Evolutionary conservation across 1,284 basidiomycete species (phyloP).

Genomic region (Cutaneotrichosporon dermatis): DNA sequence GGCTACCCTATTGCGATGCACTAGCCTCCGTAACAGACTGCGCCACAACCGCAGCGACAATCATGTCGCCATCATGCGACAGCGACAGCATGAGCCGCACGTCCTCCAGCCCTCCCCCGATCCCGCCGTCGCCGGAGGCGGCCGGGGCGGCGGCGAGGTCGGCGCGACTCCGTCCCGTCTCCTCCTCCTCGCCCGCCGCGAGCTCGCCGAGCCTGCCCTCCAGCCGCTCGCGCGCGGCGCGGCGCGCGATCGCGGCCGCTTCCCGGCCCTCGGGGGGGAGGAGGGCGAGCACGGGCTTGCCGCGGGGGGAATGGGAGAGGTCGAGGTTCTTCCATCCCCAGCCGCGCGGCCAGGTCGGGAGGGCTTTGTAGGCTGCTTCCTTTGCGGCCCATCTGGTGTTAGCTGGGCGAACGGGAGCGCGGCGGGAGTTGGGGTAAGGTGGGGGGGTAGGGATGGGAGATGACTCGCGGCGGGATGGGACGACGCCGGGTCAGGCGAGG

Average conservation of each 20-base stretch:
- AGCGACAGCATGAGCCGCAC: background rate
- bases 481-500: too few relatives aligned
- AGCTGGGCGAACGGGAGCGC: background rate
- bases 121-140: too few relatives aligned
- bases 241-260: background rate
- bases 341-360: slow-evolving; percentile 61
- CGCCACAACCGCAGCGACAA: background rate
- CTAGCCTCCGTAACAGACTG: background rate
- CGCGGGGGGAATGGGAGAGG: slow-evolving; percentile 24
- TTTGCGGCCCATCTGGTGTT: slow-evolving; percentile 70
- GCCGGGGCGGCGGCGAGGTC: too few relatives aligned
- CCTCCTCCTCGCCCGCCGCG: too few relatives aligned
- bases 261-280: slow-evolving; percentile 5
- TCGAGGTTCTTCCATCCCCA: slow-evolving; percentile 68
- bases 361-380: slow-evolving; percentile 84
- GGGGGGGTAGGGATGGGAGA: too few relatives aligned
- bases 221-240: background rate
- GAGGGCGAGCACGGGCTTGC: slow-evolving; percentile 22
- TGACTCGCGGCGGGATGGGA: too few relatives aligned
- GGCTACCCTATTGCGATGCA: too few relatives aligned
- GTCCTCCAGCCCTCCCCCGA: background rate
- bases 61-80: background rate
- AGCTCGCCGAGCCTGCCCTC: background rate
- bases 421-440: too few relatives aligned
- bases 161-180: too few relatives aligned